Base-by-base conservation (phyloP, 164 flowering plant genomes). In the Aristolochia californica region DNA sequence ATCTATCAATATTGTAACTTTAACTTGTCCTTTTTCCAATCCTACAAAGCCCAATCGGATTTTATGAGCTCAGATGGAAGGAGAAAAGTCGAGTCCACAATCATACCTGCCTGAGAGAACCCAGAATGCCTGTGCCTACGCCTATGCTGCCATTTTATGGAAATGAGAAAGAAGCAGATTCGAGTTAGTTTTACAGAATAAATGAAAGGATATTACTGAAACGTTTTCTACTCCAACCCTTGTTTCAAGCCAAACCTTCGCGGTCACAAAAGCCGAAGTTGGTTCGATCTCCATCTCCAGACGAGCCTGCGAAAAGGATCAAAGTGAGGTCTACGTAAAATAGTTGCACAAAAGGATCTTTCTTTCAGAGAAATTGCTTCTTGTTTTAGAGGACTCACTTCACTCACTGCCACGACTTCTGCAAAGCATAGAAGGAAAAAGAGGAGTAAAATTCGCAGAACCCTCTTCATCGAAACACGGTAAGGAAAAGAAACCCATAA, bases 121-220 rank as follows among this genome's bases (percentile, higher is more conserved):
- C 58, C 58, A 38, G 58, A 56, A 56, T 56, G 58, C 45, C 45
- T 56, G 47, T 56, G 58, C 58, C n/a, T 22, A 2, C 22, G 24
- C 27, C n/a, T n/a, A n/a, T 56, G 34, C 13, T n/a, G 16, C 43
- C 28, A 4, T 15, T 53, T 21, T 5, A 13, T 28, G 11, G 30
- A 23, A 14, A 0, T 16, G 11, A 55, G n/a, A 55, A 16, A 56
- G 13, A 56, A 5, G 12, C 21, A n/a, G 7, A 20, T 40, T n/a
- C 21, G 16, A 21, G 2, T n/a, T 11, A 28, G 22, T 20, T 56
- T 18, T n/a, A 44, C 47, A 13, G 8, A n/a, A n/a, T n/a, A 2
- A 13, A n/a, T 14, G 47, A 44, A 14, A 13, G 17, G 47, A 9
- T 8, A 13, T 44, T 13, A 44, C 1, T 44, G 2, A 13, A 13